These are phyloP conservation scores for Pythium diclinum DNA, from an alignment of 352 stramenopile genomes.

Conservation along the genomic window DNA sequence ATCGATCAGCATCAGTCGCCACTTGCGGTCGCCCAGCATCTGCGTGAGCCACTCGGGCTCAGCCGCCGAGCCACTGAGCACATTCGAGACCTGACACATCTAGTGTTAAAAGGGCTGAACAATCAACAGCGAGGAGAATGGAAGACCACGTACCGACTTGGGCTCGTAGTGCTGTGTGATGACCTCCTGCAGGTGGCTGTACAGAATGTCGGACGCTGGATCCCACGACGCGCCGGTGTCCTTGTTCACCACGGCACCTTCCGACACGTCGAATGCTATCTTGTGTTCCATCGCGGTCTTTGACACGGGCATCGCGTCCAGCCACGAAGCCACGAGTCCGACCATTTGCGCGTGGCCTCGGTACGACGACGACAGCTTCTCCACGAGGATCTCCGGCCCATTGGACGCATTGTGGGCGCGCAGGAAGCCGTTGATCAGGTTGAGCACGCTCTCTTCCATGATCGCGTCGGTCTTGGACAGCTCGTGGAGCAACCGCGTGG, in stretches of 20 bases:
- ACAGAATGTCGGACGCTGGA: conserved; percentile 72
- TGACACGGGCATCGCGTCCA: conserved; percentile 61
- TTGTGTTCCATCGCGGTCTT: conserved; percentile 69
- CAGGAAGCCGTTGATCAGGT: conserved; percentile 83
- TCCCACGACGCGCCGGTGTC: conserved; percentile 68
- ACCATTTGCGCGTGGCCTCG: conserved; percentile 86
- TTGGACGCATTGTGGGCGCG: conserved; percentile 74
- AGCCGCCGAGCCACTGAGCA: conserved; percentile 68
- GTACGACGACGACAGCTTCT: conserved; percentile 85
- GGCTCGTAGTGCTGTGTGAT: conserved; percentile 83
- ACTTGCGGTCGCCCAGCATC: conserved; percentile 81
- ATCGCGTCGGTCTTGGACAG: conserved; percentile 74
- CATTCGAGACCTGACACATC: conserved; percentile 61
- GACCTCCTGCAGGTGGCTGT: conserved; percentile 69
- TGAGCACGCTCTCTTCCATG: conserved; percentile 79
- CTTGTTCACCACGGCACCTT: conserved; percentile 59
- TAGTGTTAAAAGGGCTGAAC: conserved; percentile 3
- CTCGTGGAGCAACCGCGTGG: conserved; percentile 57
- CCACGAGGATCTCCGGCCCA: conserved; percentile 80
- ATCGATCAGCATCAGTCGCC: conserved; percentile 83
- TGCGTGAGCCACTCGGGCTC: conserved; percentile 83
- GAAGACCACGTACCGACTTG: conserved; percentile 45
- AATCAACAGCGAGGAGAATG: not conserved
- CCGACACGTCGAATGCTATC: conserved; percentile 67
- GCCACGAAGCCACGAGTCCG: conserved; percentile 77